Evolutionary conservation across 345 rosid species (phyloP).

Genomic region (Rhodomyrtus tomentosa): DNA sequence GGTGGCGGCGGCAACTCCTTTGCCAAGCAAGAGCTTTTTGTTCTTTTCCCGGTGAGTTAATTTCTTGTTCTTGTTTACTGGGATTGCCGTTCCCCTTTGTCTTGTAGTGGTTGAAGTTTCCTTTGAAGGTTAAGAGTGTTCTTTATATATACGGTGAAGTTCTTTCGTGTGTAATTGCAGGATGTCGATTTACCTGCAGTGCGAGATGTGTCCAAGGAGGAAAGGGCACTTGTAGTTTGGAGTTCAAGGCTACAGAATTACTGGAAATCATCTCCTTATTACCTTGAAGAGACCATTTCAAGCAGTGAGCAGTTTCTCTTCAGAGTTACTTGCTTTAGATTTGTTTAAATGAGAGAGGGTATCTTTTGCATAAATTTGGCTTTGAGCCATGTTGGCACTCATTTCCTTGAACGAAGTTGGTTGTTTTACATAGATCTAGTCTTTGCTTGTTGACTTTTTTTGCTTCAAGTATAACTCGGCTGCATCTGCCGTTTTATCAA

Average conservation of each 20-base stretch:
- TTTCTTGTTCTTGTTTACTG: background rate
- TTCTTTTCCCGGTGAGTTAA: constrained; percentile 38
- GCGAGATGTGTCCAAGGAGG: constrained; percentile 19
- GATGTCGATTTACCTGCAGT: constrained; percentile 30
- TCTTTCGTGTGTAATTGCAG: constrained; percentile 8
- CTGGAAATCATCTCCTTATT: constrained; percentile 47
- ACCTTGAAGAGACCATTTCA: constrained; percentile 24
- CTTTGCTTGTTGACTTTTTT: background rate
- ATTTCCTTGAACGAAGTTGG: background rate
- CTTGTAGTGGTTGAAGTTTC: background rate
- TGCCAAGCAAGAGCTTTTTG: constrained; percentile 32
- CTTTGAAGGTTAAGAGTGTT: background rate
- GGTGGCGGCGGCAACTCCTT: constrained; percentile 13
- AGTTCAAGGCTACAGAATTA: constrained; percentile 23
- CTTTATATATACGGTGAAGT: background rate
- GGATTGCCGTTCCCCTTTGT: background rate
- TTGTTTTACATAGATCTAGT: background rate
- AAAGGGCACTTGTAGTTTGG: constrained; percentile 15
- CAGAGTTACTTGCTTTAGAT: background rate
- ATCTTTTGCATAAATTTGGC: background rate
- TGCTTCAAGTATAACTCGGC: background rate
- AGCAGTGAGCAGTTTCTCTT: constrained; percentile 16
- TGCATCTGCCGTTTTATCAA: background rate
- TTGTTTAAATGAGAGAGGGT: background rate
- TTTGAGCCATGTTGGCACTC: background rate